These are phyloP conservation scores for Neofusicoccum laricinum DNA, from an alignment of 2,329 filamentous ascomycete species.

Conservation along the genomic window DNA sequence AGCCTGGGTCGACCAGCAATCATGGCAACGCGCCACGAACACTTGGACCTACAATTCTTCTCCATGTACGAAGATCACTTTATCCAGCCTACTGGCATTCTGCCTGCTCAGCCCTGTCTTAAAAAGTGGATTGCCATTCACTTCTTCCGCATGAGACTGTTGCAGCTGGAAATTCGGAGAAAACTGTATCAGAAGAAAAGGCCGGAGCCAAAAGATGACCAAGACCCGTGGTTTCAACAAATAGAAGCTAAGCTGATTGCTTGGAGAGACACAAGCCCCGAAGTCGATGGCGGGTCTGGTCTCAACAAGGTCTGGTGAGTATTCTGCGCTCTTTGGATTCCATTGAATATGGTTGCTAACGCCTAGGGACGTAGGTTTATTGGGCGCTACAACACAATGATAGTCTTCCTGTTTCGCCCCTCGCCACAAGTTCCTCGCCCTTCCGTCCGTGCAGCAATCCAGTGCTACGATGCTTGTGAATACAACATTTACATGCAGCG, in stretches of 20 bases:
- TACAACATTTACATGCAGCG: constrained; percentile 79
- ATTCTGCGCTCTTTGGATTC: not conserved
- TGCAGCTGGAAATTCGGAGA: constrained; percentile 84
- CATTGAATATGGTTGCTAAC: not conserved
- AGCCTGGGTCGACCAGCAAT: constrained; percentile 83
- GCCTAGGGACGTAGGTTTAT: constrained; percentile 48
- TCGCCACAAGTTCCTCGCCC: constrained; percentile 90
- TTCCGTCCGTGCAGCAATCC: constrained; percentile 70
- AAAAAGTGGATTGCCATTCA: constrained; percentile 90
- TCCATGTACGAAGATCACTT: constrained; percentile 76
- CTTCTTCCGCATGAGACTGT: constrained; percentile 84
- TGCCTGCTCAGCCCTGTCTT: constrained; percentile 67
- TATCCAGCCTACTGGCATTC: constrained; percentile 75
- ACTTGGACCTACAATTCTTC: constrained; percentile 84
- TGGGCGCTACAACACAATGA: constrained; percentile 78
- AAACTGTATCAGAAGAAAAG: constrained; percentile 83
- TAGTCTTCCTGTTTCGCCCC: constrained; percentile 83
- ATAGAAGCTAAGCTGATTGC: constrained; percentile 76
- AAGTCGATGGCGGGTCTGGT: constrained; percentile 63
- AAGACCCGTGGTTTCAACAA: constrained; percentile 79
- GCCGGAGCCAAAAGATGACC: constrained; percentile 70
- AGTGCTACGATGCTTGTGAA: constrained; percentile 78
- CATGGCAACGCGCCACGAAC: constrained; percentile 77
- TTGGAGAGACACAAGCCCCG: constrained; percentile 76
- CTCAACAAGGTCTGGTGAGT: constrained; percentile 80